These are phyloP conservation scores for Discostella stelligeroides DNA, from an alignment of 108 stramenopile genomes.

Conservation along the genomic window DNA sequence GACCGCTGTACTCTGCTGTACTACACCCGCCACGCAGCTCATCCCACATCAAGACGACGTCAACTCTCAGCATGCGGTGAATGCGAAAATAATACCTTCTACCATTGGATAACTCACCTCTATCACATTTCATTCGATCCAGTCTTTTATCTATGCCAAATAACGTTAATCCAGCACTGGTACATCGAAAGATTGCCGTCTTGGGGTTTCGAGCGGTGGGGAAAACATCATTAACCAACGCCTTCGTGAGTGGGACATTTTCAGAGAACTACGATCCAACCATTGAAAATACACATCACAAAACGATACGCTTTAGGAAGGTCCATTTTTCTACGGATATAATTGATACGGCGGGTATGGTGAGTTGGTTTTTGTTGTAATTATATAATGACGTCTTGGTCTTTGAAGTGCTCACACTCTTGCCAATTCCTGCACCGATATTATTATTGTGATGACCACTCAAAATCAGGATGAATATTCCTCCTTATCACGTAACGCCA, in stretches of 20 bases:
- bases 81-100: no score
- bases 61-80: no score
- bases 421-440: neutral
- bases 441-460: neutral
- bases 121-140: neutral
- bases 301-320: constrained; percentile 85
- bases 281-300: constrained; percentile 85
- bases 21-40: no score
- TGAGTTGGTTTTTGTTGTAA: constrained; percentile 10
- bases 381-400: neutral
- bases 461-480: constrained; percentile 80
- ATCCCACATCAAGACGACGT: no score
- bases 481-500: constrained; percentile 83
- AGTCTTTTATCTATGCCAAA: constrained; percentile 22
- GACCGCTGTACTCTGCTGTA: no score
- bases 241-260: constrained; percentile 85
- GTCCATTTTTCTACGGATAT: constrained; percentile 93
- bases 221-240: constrained; percentile 79
- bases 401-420: neutral
- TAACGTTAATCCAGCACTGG: constrained; percentile 58
- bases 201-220: constrained; percentile 90
- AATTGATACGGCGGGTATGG: constrained; percentile 93
- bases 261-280: constrained; percentile 86
- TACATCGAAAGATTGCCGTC: constrained; percentile 87
- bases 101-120: neutral